Evolutionary conservation across 805 yeast genomes (phyloP).

Genomic region (Saccharomycopsis olivae): DNA sequence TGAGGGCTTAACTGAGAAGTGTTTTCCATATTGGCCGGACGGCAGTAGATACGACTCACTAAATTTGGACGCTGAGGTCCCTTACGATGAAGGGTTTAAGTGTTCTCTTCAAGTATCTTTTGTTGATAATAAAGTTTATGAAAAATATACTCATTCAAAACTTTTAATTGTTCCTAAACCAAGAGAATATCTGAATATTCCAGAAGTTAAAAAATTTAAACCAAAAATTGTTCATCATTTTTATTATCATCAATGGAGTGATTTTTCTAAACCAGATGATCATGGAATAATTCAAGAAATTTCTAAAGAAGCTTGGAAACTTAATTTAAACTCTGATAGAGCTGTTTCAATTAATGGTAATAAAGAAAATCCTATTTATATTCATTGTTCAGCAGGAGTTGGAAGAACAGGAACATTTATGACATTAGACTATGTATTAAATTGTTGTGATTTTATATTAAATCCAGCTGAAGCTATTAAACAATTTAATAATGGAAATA

Average conservation of each 20-base stretch:
- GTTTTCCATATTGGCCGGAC: slow-evolving; percentile 71
- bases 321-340: too few species aligned
- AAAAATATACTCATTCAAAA: slow-evolving; percentile 5
- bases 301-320: slow-evolving; percentile 22
- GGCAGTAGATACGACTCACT: slow-evolving; percentile 27
- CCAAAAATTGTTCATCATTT: slow-evolving; percentile 41
- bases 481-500: too few species aligned
- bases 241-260: slow-evolving; percentile 75
- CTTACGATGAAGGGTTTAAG: slow-evolving; percentile 10
- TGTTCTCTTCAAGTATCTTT: slow-evolving; percentile 7
- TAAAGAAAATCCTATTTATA: slow-evolving; percentile 39
- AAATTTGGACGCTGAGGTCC: slow-evolving; percentile 7
- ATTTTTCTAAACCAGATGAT: slow-evolving; percentile 52
- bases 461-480: background rate
- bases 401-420: slow-evolving; percentile 91
- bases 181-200: background rate
- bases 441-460: slow-evolving; percentile 14
- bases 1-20: slow-evolving; percentile 66
- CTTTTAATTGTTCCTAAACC: slow-evolving; percentile 7
- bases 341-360: slow-evolving; percentile 3
- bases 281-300: slow-evolving; percentile 37
- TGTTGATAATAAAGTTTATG: background rate
- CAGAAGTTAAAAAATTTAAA: slow-evolving; percentile 4
- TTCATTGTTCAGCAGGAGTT: slow-evolving; percentile 95
- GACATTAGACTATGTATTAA: slow-evolving; percentile 44